A percentile compares a stretch with the other conserved stretches of the same genome.
Conservation (phyloP, 2,329 filamentous ascomycete genomes). For the Scortechinia acanthostroma region DNA sequence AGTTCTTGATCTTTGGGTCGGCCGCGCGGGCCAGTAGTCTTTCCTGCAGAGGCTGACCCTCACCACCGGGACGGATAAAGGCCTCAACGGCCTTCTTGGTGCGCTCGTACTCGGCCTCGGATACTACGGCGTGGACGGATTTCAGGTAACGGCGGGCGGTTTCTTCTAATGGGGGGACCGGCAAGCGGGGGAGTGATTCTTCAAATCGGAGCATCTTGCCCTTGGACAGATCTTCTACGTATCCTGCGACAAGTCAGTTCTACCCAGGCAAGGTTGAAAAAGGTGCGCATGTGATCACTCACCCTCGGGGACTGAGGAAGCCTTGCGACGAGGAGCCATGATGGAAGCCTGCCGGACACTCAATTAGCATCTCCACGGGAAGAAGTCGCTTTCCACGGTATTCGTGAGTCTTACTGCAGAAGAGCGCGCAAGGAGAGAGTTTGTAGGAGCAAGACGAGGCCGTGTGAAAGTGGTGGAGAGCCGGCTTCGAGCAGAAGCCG, state of each 20-base stretch:
- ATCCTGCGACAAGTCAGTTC: constrained; percentile 32
- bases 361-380: not conserved
- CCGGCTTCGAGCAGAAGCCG: constrained; percentile 29
- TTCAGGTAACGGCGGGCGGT: constrained; percentile 59
- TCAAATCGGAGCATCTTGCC: constrained; percentile 61
- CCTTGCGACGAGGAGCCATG: constrained; percentile 21
- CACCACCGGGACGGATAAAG: constrained; percentile 49
- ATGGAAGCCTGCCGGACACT: constrained; percentile 8
- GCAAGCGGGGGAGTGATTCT: constrained; percentile 54
- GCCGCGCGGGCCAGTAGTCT: constrained; percentile 47
- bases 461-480: constrained; percentile 25
- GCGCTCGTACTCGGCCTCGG: constrained; percentile 44
- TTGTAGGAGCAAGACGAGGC: constrained; percentile 20
- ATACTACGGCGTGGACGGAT: constrained; percentile 57
- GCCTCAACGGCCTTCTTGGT: constrained; percentile 55
- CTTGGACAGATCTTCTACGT: constrained; percentile 56
- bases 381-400: too few relatives aligned
- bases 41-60: constrained; percentile 53
- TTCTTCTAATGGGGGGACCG: constrained; percentile 57
- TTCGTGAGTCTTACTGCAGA: constrained; percentile 12
- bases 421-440: constrained; percentile 17
- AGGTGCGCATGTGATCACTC: constrained; percentile 14
- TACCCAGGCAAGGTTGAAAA: not conserved
- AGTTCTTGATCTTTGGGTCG: constrained; percentile 52
- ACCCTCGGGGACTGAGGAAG: constrained; percentile 35